Percentiles rank a stretch among this genome's conserved stretches.
These are phyloP conservation scores for Chenopodium formosanum DNA, from an alignment of 148 eudicot species.

Conservation along the genomic window DNA sequence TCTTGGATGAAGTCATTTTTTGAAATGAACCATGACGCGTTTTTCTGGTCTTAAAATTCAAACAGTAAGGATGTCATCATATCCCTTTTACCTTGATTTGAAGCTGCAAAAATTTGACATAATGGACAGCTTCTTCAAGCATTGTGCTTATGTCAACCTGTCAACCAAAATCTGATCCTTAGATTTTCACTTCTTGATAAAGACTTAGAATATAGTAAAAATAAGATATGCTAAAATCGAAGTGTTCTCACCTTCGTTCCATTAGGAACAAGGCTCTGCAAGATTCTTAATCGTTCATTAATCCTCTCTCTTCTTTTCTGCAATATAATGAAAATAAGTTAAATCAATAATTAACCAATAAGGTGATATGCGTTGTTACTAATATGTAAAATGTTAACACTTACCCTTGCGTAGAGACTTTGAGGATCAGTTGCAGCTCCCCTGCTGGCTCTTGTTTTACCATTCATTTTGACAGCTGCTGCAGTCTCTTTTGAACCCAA, in stretches of 20 bases:
- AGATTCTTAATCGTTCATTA: constrained; percentile 60
- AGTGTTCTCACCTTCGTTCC: constrained; percentile 60
- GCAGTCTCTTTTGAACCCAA: constrained; percentile 26
- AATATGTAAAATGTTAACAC: neutral
- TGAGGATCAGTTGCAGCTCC: constrained; percentile 93
- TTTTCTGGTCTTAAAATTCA: neutral
- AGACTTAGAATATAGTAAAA: neutral
- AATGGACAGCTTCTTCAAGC: constrained; percentile 74
- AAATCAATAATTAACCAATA: neutral
- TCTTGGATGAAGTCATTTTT: neutral
- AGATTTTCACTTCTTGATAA: neutral
- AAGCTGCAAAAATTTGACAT: constrained; percentile 64
- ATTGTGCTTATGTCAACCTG: constrained; percentile 80
- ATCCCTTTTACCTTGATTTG: constrained; percentile 55
- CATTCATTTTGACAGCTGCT: constrained; percentile 26
- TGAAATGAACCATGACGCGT: too few relatives aligned
- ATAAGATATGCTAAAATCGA: neutral
- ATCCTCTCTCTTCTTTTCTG: constrained; percentile 82
- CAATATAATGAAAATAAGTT: constrained; percentile 1
- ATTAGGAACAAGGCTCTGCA: constrained; percentile 74
- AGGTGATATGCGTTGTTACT: neutral
- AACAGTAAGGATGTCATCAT: neutral
- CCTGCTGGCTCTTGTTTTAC: constrained; percentile 56
- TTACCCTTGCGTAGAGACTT: constrained; percentile 90
- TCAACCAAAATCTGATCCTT: constrained; percentile 8